Base-by-base conservation (phyloP, 176 grass and related monocot species). In the Avena sativa region DNA sequence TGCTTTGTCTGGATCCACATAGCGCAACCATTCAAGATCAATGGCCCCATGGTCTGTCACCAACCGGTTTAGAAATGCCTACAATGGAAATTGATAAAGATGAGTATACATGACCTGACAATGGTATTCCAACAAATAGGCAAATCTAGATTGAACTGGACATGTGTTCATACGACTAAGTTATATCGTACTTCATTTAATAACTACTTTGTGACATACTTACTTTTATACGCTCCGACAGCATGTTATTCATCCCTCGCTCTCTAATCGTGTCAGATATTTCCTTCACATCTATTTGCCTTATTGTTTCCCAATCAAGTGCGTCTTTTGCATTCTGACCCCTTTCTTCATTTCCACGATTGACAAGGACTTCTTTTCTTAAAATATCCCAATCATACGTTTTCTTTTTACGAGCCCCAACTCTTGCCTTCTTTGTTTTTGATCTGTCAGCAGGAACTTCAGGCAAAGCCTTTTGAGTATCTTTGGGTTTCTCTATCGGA, bases 231-330 rank as follows among this genome's bases (percentile, higher is more conserved):
- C 94, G 71, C 66, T 96, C 91, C 43, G 94, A 85, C 57, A 96
- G 91, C 91, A 96, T 89, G 52, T 96, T 96, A 71, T 93, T 96
- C 91, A 96, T 96, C 61, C 94, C 91, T 65, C 94, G 85, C 79
- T 93, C 94, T 90, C 89, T 91, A 71, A 96, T 96, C 10, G 89
- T 38, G 6, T 91, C 82, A 81, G 94, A 90, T 77, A 93, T 85
- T 77, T 90, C 85, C 34, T 80, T 91, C 6, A 93, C 89, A 32
- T 91, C 30, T 73, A 88, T 83, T 81, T 77, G 75, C 73, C 85
- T 92, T 82, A 96, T 36, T 80, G 87, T 86, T 79, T 93, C 87
- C 86, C 92, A 96, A 68, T 96, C 87, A 84, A 96, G 76, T 23
- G 91, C 79, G 46, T 96, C 94, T 62, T 86, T 86, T 38, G 82